These are phyloP conservation scores for Chenopodium quinoa DNA, from an alignment of 148 eudicot species.

Conservation along the genomic window DNA sequence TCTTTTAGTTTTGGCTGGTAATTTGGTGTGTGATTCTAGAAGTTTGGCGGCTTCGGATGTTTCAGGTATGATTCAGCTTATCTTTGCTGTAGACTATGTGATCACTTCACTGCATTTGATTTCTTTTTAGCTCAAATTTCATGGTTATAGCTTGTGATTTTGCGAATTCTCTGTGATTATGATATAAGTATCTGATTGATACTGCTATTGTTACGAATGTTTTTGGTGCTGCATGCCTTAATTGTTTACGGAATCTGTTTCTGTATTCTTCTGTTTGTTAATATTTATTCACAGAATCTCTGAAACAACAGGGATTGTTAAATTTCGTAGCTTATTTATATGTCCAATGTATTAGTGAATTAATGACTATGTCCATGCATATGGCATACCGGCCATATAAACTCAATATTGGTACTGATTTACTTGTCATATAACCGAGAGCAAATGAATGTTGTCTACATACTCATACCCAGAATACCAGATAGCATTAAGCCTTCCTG, in stretches of 20 bases:
- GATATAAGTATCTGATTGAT: not conserved
- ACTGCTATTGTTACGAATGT: not conserved
- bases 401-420: too few species aligned
- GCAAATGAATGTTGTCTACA: not conserved
- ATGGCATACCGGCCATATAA: too few species aligned
- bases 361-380: not conserved
- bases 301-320: not conserved
- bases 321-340: not conserved
- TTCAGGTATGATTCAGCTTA: slow-evolving; percentile 27
- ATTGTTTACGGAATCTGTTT: not conserved
- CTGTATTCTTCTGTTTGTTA: not conserved
- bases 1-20: slow-evolving; percentile 30
- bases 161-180: not conserved
- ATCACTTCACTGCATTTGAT: not conserved
- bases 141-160: not conserved
- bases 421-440: too few species aligned
- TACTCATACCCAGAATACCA: not conserved
- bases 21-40: slow-evolving; percentile 35
- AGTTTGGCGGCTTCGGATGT: slow-evolving; percentile 1
- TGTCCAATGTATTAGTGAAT: not conserved
- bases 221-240: not conserved
- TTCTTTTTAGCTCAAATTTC: not conserved
- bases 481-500: not conserved
- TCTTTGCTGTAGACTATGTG: not conserved
- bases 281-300: not conserved